Evolutionary conservation across 129 eudicot genomes (phyloP).

Genomic region (Kitagawia praeruptora): DNA sequence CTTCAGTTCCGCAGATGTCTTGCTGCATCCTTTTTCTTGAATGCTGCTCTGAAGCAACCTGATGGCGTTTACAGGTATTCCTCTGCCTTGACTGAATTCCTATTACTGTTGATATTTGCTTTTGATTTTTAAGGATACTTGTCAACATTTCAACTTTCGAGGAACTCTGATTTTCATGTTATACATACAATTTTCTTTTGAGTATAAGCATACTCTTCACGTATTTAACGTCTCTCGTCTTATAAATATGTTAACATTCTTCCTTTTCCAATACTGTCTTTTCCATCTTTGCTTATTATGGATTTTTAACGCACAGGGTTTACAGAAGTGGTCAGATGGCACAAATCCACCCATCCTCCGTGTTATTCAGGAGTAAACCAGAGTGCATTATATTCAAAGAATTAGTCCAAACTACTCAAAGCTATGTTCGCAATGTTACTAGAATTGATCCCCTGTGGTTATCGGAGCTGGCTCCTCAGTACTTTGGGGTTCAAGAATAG

Average conservation of each 20-base stretch:
- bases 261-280: background rate
- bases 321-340: slow-evolving; percentile 72
- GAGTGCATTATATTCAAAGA: slow-evolving; percentile 77
- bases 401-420: slow-evolving; percentile 67
- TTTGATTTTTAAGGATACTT: background rate
- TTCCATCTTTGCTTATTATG: slow-evolving; percentile 5
- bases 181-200: too few species aligned
- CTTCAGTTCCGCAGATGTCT: slow-evolving; percentile 70
- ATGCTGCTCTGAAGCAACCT: slow-evolving; percentile 85
- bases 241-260: background rate
- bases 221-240: background rate
- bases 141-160: background rate
- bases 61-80: slow-evolving; percentile 76
- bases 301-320: slow-evolving; percentile 42
- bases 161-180: background rate
- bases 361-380: slow-evolving; percentile 53
- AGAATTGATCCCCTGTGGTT: slow-evolving; percentile 88
- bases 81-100: background rate
- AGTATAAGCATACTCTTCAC: background rate
- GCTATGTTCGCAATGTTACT: slow-evolving; percentile 67
- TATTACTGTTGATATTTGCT: background rate
- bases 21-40: slow-evolving; percentile 85
- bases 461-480: slow-evolving; percentile 89
- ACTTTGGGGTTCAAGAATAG: slow-evolving; percentile 54
- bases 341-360: slow-evolving; percentile 84